Percentiles rank a stretch among this genome's conserved stretches.
These are phyloP conservation scores for Fagus crenata DNA, from an alignment of 306 rosid genomes.

Conservation along the genomic window DNA sequence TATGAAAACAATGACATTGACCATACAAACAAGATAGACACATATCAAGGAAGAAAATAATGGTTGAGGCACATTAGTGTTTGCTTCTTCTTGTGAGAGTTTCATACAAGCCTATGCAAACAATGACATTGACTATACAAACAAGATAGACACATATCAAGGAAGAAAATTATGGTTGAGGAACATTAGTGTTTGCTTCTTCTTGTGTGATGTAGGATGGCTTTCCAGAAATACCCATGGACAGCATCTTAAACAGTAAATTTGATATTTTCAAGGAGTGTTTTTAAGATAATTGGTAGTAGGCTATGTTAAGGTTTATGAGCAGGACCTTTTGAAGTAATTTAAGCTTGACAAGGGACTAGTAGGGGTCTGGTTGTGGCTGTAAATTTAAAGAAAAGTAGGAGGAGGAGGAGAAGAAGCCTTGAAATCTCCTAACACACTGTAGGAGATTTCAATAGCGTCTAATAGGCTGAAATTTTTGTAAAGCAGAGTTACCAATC, in stretches of 20 bases:
- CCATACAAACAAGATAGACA: neutral
- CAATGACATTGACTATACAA: neutral
- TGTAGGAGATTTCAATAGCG: neutral
- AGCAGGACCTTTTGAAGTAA: neutral
- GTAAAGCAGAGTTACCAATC: neutral
- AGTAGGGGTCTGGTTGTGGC: neutral
- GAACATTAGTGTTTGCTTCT: neutral
- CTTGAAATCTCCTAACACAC: neutral
- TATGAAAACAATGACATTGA: neutral
- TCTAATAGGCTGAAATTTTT: neutral
- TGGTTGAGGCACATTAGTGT: neutral
- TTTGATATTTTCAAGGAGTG: neutral
- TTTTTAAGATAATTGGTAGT: neutral
- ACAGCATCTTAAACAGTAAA: neutral
- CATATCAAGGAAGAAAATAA: neutral
- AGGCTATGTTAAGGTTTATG: neutral
- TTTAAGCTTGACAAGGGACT: neutral
- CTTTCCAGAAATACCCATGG: neutral
- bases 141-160: neutral
- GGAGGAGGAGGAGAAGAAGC: neutral
- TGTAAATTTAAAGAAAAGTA: neutral
- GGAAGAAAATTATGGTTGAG: neutral
- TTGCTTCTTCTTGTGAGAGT: neutral
- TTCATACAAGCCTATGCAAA: neutral
- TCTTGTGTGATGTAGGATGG: neutral